These are phyloP conservation scores for Trichosporon sp. DNA, from an alignment of 1,284 basidiomycete species.

Conservation along the genomic window DNA sequence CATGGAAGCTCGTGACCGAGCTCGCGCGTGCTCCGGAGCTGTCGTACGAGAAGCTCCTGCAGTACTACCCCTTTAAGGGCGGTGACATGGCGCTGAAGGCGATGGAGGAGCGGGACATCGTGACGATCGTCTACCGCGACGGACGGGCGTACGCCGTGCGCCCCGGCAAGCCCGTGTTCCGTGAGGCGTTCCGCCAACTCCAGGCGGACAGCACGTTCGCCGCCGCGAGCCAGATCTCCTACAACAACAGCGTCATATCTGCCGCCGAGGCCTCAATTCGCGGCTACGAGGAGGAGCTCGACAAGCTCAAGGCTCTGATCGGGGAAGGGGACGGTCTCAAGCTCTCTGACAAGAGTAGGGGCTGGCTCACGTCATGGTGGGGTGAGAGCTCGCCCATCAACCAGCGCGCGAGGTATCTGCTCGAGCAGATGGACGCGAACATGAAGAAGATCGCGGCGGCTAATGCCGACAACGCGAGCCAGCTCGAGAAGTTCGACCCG, in stretches of 20 bases:
- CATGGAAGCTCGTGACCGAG: conserved; percentile 78
- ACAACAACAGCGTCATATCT: conserved; percentile 73
- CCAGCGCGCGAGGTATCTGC: conserved; percentile 68
- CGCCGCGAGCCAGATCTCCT: conserved; percentile 77
- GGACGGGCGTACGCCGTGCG: conserved; percentile 81
- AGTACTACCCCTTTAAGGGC: conserved; percentile 88
- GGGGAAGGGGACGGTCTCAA: conserved; percentile 45
- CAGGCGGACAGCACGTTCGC: conserved; percentile 76
- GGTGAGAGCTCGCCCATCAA: conserved; percentile 62
- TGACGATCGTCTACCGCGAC: conserved; percentile 74
- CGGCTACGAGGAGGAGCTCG: conserved; percentile 74
- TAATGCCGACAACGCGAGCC: conserved; percentile 69
- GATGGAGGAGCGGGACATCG: conserved; percentile 88
- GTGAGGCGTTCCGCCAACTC: conserved; percentile 78
- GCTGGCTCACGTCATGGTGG: conserved; percentile 51
- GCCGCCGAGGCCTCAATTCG: conserved; percentile 68
- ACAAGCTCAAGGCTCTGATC: conserved; percentile 65
- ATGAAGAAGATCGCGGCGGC: conserved; percentile 68
- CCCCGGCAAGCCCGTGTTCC: conserved; percentile 87
- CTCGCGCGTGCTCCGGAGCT: conserved; percentile 75
- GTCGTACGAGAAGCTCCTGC: conserved; percentile 75
- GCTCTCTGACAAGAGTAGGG: conserved; percentile 37
- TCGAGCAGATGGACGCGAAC: conserved; percentile 72
- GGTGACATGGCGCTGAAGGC: conserved; percentile 77
- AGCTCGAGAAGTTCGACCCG: conserved; percentile 64